A percentile compares a stretch with the other conserved stretches of the same genome.
phyloP scores from a whole-genome alignment of 768 basidiomycete genomes.

The Hygrophoropsis aurantiaca region DNA sequence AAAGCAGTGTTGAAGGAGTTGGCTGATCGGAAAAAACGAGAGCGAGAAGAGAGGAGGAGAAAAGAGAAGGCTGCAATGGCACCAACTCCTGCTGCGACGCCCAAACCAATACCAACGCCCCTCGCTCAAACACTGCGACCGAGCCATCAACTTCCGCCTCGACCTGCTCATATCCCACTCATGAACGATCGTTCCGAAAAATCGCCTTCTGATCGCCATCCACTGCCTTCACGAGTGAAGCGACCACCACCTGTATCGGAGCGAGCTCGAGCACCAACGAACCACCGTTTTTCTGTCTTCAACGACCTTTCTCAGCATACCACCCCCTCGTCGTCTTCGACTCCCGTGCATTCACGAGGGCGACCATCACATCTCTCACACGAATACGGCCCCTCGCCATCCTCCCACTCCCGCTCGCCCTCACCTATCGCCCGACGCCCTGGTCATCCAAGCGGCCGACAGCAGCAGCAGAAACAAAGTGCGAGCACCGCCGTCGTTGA shows the following conservation, averaged over 20 bases:
- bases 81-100: conserved; percentile 19
- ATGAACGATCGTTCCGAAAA: conserved; percentile 19
- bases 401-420: conserved; percentile 35
- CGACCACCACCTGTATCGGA: conserved; percentile 20
- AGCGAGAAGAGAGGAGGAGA: conserved; percentile 48
- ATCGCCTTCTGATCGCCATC: conserved; percentile 25
- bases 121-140: conserved; percentile 16
- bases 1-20: conserved; percentile 67
- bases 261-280: conserved; percentile 24
- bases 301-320: conserved; percentile 18
- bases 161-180: conserved; percentile 20
- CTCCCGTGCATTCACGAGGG: conserved; percentile 28
- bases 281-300: conserved; percentile 16
- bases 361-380: conserved; percentile 22
- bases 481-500: conserved; percentile 27
- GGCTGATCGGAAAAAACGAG: conserved; percentile 49
- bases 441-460: conserved; percentile 28
- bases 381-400: conserved; percentile 16
- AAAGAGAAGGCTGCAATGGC: conserved; percentile 30
- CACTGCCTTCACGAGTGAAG: conserved; percentile 20
- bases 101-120: conserved; percentile 26
- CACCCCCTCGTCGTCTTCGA: conserved; percentile 33
- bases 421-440: conserved; percentile 43
- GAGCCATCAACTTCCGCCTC: conserved; percentile 28
- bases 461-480: conserved; percentile 16